Percentiles rank a stretch among this genome's conserved stretches.
phyloP scores from a whole-genome alignment of 1,139 yeast species.

The Yamadazyma pseudoaaseri region DNA sequence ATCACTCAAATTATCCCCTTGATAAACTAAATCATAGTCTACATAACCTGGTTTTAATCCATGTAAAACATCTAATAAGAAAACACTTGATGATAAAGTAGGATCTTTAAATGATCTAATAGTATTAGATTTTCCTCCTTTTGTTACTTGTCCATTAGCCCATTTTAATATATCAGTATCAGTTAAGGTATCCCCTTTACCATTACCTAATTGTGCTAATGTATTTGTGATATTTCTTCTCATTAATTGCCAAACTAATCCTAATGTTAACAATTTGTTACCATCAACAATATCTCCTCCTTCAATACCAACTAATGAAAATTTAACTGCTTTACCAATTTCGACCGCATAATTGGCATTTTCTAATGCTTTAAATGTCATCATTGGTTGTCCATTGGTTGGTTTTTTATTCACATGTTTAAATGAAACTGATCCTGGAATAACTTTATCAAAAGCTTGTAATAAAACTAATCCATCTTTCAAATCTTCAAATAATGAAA shows the following conservation, averaged over 20 bases:
- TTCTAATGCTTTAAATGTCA: conserved; percentile 92
- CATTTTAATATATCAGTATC: conserved; percentile 88
- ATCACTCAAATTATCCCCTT: conserved; percentile 60
- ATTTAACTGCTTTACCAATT: conserved; percentile 86
- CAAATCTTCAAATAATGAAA: conserved; percentile 87
- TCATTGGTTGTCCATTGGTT: conserved; percentile 63
- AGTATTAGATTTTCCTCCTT: conserved; percentile 72
- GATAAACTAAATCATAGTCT: conserved; percentile 85
- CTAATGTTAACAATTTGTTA: conserved; percentile 82
- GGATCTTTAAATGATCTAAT: conserved; percentile 86
- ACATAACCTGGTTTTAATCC: conserved; percentile 98
- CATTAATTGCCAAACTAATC: conserved; percentile 99
- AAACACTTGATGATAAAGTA: conserved; percentile 71
- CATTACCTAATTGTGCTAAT: conserved; percentile 67
- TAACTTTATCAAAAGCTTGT: conserved; percentile 93
- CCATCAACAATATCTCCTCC: conserved; percentile 98
- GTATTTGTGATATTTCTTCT: conserved; percentile 90
- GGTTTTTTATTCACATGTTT: conserved; percentile 85
- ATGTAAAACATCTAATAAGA: conserved; percentile 83
- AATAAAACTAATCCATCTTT: conserved; percentile 88
- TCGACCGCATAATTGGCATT: conserved; percentile 96
- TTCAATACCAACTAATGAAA: conserved; percentile 95
- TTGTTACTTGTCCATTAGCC: conserved; percentile 84
- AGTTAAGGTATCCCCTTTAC: conserved; percentile 50
- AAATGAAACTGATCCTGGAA: conserved; percentile 86